Base-by-base conservation (phyloP, 441 rosid genomes). In the Pelargonium myrrhifolium region DNA sequence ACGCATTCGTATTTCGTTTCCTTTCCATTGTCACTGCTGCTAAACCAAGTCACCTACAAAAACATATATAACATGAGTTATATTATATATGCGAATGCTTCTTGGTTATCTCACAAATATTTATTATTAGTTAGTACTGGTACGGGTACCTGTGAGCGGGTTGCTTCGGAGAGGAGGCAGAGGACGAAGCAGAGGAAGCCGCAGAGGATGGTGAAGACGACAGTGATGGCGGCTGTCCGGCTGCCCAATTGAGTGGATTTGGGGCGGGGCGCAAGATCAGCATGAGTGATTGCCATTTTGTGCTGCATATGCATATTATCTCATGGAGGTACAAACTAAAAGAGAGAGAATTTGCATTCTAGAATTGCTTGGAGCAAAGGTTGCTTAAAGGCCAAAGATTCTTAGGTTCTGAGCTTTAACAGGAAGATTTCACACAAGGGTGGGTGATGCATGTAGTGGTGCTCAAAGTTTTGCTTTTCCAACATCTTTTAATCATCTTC, bases 361-460 rank as follows among this genome's bases (percentile, higher is more conserved):
- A 76, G 92, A 84, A 86, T 93, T 76, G 88, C 99, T 93, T 91
- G 87, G 76, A 68, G 72, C 81, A 81, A 91, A 88, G 96, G 99
- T 91, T 88, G 83, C 97, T 93, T 93, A 80, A 82, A 82, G 81
- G 79, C 84, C 79, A 78, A 86, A 87, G 89, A 91, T 94, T 89
- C 97, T 65, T 26, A 72, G 77, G 65, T 74, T 75, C 83, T 58
- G 80, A 76, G 62, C 85, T 75, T 72, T 67, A n/a, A n/a, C n/a
- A n/a, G n/a, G n/a, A n/a, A n/a, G n/a, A n/a, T n/a, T n/a, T n/a
- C n/a, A n/a, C n/a, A n/a, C n/a, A n/a, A n/a, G n/a, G n/a, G n/a
- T n/a, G n/a, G n/a, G n/a, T n/a, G n/a, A n/a, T n/a, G n/a, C n/a
- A n/a, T n/a, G n/a, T n/a, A n/a, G n/a, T n/a, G n/a, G n/a, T n/a